Conservation (phyloP, 305 asterid genomes). For the Ajuga reptans region DNA sequence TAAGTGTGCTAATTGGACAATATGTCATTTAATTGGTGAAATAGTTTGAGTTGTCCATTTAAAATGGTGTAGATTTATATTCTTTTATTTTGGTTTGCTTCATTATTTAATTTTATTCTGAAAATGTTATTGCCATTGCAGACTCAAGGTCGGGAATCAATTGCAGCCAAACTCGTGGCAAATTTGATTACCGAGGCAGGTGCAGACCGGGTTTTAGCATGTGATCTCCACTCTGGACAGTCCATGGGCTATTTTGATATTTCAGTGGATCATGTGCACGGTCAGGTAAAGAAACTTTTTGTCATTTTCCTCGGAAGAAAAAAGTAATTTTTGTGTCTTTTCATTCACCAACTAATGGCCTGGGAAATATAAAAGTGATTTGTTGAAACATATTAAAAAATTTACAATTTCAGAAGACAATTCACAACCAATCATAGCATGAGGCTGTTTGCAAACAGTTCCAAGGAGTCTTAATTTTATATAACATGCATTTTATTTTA, state of each 20-base stretch:
- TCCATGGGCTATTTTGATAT: slow-evolving; percentile 78
- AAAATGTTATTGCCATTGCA: slow-evolving; percentile 21
- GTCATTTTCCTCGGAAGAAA: not conserved
- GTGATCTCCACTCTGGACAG: slow-evolving; percentile 82
- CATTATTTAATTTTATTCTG: slow-evolving; percentile 14
- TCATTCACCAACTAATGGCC: not conserved
- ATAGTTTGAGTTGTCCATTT: slow-evolving; percentile 7
- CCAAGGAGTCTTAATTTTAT: not conserved
- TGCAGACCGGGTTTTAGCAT: slow-evolving; percentile 68
- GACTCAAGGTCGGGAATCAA: slow-evolving; percentile 80
- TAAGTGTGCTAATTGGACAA: not conserved
- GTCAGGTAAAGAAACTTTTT: slow-evolving; percentile 42
- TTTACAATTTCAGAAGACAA: not conserved
- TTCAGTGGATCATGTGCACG: slow-evolving; percentile 76
- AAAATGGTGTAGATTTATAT: slow-evolving; percentile 4
- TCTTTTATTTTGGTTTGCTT: not conserved
- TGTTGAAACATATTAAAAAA: not conserved
- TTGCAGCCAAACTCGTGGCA: slow-evolving; percentile 74
- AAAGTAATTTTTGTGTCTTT: not conserved
- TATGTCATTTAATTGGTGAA: not conserved
- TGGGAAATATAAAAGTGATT: not conserved
- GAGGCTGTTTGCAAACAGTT: not conserved
- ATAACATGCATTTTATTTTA: slow-evolving; percentile 1
- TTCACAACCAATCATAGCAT: not conserved
- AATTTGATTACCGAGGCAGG: slow-evolving; percentile 71